Conservation (phyloP, 805 yeast genomes). For the Candida berthetii region DNA sequence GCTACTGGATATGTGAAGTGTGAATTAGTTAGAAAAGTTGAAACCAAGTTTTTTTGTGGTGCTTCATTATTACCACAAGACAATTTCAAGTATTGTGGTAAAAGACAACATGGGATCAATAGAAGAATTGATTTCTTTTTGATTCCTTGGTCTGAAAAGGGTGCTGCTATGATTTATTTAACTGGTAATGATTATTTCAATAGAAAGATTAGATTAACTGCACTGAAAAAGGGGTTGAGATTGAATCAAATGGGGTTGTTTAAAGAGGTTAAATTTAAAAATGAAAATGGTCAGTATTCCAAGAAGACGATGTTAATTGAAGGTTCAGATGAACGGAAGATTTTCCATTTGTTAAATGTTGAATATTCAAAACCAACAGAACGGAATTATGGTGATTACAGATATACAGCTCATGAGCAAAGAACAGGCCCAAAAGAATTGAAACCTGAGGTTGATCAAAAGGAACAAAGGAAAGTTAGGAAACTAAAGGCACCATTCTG, state of each 20-base stretch:
- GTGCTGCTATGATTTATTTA: constrained; percentile 44
- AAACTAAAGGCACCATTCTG: too few species aligned
- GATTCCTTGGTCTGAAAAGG: constrained; percentile 38
- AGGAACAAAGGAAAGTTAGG: too few species aligned
- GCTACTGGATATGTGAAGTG: constrained; percentile 22
- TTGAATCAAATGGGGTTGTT: constrained; percentile 41
- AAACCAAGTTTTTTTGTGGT: constrained; percentile 30
- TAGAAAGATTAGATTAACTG: constrained; percentile 36
- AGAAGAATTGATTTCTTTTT: constrained; percentile 48
- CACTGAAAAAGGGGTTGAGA: constrained; percentile 28
- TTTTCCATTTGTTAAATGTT: constrained; percentile 38
- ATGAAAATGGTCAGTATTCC: constrained; percentile 4
- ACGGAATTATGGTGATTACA: constrained; percentile 17
- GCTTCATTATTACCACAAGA: constrained; percentile 20
- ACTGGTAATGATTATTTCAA: constrained; percentile 51
- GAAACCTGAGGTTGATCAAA: too few species aligned
- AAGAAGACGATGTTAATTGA: constrained; percentile 27
- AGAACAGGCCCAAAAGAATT: too few species aligned
- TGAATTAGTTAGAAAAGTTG: constrained; percentile 7
- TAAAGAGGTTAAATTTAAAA: constrained; percentile 3
- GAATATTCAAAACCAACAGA: constrained; percentile 21
- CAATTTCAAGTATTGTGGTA: constrained; percentile 22
- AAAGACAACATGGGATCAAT: constrained; percentile 27
- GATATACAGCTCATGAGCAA: too few species aligned
- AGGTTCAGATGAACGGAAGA: constrained; percentile 34